Evolutionary conservation across 75 land plant species (phyloP), one percentile per base, ranked within the genome.

Genomic region (Selaginella moellendorffii): DNA sequence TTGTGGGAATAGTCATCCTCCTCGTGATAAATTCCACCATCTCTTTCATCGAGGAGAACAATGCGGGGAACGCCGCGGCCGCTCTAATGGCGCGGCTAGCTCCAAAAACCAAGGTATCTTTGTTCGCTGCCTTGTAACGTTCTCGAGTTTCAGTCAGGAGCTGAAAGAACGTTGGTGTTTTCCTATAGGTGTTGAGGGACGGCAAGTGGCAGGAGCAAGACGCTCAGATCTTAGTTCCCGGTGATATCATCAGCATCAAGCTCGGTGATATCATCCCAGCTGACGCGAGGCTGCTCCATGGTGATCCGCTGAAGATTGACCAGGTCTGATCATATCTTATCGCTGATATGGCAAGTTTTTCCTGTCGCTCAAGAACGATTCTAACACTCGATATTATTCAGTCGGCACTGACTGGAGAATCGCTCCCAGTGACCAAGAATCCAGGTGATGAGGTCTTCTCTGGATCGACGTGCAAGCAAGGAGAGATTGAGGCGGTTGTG

Each of bases 41-140:
- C 54, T 82, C 86, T 77, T 92, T 88, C 74, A 85, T 92, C n/a
- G 97, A 92, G 74, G 97, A 92, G 71, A 92, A 88, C 72, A 92
- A 92, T 77, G 97, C 97, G 24, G 97, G 97, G 20, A 88, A 92
- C 74, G 97, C 97, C 25, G 97, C 97, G 42, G 97, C 95, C 18
- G 90, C 97, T 53, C 76, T 92, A 31, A 92, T 92, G 97, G 89
- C 95, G 64, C 74, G 85, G 24, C 80, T 92, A 27, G 97, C 97
- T 63, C 97, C 97, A 0, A 88, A 85, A 67, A 80, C 87, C 19
- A 92, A 92, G 86, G 97, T 92, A 27, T 26, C 30, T 20, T 61
- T 31, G 20, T 5, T 61, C 64, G 23, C 9, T 19, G 10, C 23
- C 18, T 60, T 59, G 0, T 26, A n/a, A 2, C 19, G n/a, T 36